These are phyloP conservation scores for Salvia hispanica DNA, from an alignment of 257 asterid species.

Conservation along the genomic window DNA sequence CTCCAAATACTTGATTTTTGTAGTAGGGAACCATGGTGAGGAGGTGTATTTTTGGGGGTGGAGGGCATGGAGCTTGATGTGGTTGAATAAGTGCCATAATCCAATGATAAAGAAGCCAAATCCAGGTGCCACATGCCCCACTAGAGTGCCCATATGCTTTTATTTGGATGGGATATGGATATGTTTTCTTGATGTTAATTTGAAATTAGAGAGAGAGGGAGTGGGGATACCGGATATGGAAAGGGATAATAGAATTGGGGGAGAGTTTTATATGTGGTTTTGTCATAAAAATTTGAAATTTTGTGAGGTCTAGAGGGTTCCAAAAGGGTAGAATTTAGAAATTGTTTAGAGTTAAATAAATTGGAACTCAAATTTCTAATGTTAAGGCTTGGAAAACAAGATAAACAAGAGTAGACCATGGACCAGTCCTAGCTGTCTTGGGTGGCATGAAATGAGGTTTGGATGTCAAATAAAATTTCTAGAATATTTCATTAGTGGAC, in stretches of 20 bases:
- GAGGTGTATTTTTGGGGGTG: slow-evolving; percentile 67
- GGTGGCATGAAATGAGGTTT: background rate
- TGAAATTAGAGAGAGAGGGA: background rate
- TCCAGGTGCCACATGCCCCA: slow-evolving; percentile 92
- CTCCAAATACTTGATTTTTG: slow-evolving; percentile 68
- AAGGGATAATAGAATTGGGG: slow-evolving; percentile 7
- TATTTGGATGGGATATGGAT: background rate
- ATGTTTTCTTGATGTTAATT: background rate
- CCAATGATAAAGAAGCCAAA: slow-evolving; percentile 74
- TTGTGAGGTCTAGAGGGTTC: slow-evolving; percentile 39
- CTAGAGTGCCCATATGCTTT: slow-evolving; percentile 61
- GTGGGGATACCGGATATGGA: slow-evolving; percentile 24
- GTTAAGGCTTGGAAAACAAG: slow-evolving; percentile 44
- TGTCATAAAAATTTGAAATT: background rate
- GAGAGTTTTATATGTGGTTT: slow-evolving; percentile 35
- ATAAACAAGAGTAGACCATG: slow-evolving; percentile 37
- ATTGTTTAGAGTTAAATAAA: background rate
- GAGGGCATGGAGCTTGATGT: slow-evolving; percentile 58
- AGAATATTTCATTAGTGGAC: slow-evolving; percentile 28
- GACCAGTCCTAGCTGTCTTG: slow-evolving; percentile 28
- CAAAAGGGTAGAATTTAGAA: slow-evolving; percentile 34
- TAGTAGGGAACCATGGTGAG: slow-evolving; percentile 73
- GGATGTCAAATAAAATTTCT: slow-evolving; percentile 29
- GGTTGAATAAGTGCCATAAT: slow-evolving; percentile 80
- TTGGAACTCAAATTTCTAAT: background rate